Percentiles rank a stretch among this genome's conserved stretches.
phyloP scores from a whole-genome alignment of 345 rosid species.

The Abelmoschus esculentus region DNA sequence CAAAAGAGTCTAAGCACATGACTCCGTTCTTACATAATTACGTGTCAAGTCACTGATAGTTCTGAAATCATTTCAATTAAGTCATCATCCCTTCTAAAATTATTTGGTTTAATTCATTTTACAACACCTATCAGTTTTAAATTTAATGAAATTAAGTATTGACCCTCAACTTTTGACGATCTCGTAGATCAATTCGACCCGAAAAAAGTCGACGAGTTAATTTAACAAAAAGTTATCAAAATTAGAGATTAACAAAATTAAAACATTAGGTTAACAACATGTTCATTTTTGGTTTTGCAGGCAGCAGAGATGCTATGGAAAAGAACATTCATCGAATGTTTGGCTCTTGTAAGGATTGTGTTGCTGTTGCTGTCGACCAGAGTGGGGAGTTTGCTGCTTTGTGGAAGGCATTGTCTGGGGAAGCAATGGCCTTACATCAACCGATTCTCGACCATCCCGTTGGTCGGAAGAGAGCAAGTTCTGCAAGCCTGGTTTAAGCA shows the following conservation, averaged over 20 bases:
- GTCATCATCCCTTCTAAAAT: too few relatives aligned
- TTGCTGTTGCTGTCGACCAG: conserved; percentile 48
- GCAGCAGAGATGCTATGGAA: conserved; percentile 31
- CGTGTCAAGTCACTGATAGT: too few relatives aligned
- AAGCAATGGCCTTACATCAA: conserved; percentile 44
- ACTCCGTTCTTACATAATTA: too few relatives aligned
- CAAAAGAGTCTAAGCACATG: too few relatives aligned
- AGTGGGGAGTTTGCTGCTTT: conserved; percentile 59
- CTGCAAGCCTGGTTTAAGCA: conserved; percentile 43
- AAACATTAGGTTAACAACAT: neutral
- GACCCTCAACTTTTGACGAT: too few relatives aligned
- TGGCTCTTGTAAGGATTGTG: conserved; percentile 34
- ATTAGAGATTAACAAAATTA: neutral
- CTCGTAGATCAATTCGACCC: too few relatives aligned
- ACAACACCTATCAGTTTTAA: too few relatives aligned
- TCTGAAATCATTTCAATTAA: too few relatives aligned
- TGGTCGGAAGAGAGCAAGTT: conserved; percentile 52
- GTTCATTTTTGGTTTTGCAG: conserved; percentile 13
- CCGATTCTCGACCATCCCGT: conserved; percentile 33
- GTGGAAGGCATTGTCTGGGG: conserved; percentile 47
- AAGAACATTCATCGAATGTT: conserved; percentile 21
- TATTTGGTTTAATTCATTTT: too few relatives aligned
- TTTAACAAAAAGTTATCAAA: neutral
- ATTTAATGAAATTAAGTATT: too few relatives aligned
- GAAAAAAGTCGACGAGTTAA: neutral